Evolutionary conservation across 331 rosid species (phyloP).

Genomic region (Pyrus hybrid): DNA sequence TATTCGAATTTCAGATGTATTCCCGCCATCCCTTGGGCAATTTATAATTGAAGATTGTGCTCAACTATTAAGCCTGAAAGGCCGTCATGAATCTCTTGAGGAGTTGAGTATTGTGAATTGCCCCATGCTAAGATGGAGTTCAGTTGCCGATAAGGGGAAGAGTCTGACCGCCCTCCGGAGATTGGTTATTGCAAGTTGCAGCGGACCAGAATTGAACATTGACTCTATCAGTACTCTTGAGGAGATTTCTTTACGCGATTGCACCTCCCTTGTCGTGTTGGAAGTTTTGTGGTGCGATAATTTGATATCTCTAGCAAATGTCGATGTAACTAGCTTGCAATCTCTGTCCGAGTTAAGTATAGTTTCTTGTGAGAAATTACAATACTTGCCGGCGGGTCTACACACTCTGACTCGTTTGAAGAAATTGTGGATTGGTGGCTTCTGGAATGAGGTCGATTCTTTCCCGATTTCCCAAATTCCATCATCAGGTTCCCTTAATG

Average conservation of each 20-base stretch:
- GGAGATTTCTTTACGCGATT: not conserved
- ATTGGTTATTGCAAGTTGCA: no score
- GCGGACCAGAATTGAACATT: rapidly evolving
- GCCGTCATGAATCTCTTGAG: no score
- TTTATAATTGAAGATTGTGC: no score
- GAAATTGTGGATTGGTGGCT: rapidly evolving
- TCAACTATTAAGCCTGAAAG: no score
- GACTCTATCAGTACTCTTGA: no score
- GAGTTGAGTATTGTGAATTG: no score
- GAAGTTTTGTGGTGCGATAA: rapidly evolving
- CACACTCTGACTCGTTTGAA: not conserved
- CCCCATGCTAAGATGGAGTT: no score
- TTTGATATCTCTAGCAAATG: not conserved
- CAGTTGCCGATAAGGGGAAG: rapidly evolving
- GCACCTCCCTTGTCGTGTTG: not conserved
- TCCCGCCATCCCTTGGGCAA: no score
- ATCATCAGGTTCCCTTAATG: not conserved
- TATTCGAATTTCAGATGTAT: no score
- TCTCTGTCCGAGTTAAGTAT: rapidly evolving
- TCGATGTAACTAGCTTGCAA: not conserved
- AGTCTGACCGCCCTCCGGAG: no score
- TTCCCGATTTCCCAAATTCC: not conserved
- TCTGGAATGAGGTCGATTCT: not conserved
- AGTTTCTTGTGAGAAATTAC: not conserved
- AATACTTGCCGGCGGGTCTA: not conserved